Evolutionary conservation across 805 yeast species (phyloP), one percentile per base, ranked within the genome.

Genomic region (Wickerhamiella azymoides): DNA sequence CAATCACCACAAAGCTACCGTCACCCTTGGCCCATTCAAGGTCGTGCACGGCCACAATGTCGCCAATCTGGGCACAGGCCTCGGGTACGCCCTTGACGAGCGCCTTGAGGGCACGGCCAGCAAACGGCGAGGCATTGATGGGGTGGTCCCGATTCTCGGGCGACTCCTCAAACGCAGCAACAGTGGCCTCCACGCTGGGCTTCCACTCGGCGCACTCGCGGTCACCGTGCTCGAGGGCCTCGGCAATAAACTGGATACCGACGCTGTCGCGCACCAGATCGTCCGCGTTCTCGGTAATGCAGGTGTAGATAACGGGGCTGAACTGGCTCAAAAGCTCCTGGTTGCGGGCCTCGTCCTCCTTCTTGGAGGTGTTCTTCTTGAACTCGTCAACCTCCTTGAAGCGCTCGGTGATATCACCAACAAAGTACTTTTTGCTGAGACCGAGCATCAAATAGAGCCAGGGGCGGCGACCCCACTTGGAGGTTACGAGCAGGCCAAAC

Each of bases 401-500:
- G 47, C 79, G 79, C 46, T 75, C 76, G 59, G 77, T 71, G n/a
- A 60, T 54, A 8, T 65, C 55, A 44, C 94, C 94, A 17, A 83
- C 73, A 64, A 89, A 89, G 61, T 78, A 88, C 59, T 81, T 80
- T 36, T 85, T 83, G 56, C 80, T 83, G 49, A 80, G 69, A 3
- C 94, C 95, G 47, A 77, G 71, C 50, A 88, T 68, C 47, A 89
- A 67, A 62, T 84, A 88, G 47, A 89, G 65, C 58, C 86, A 77
- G 37, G 96, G 96, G 63, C 95, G 77, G 67, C 98, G 75, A 28
- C 88, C 85, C 57, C 72, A 82, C 61, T 86, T 85, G 53, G 81
- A 80, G 44, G 69, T 66, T 24, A 82, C 66, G 19, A 84, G 64
- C 30, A 73, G 76, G 24, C 71, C 68, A 57, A 81, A 65, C 37